Evolutionary conservation across 108 stramenopile genomes (phyloP).

Genomic region (Skeletonema tropicum): DNA sequence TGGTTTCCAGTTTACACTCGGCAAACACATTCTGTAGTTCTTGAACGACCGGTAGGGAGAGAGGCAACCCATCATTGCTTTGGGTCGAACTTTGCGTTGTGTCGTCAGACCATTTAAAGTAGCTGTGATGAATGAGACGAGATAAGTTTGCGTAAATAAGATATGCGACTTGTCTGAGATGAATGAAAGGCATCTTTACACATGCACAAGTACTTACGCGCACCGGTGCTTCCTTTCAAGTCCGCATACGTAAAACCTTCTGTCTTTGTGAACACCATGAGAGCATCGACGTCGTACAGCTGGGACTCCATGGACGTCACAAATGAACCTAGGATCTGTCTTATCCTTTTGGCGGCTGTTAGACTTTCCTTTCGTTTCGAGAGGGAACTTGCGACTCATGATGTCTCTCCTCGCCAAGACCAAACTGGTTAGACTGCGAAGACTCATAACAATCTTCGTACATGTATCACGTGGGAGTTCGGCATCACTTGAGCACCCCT

Average conservation of each 20-base stretch:
- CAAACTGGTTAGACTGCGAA: slow-evolving; percentile 36
- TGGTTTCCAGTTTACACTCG: slow-evolving; percentile 18
- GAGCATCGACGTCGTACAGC: slow-evolving; percentile 74
- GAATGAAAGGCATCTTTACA: not conserved
- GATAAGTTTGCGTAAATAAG: not conserved
- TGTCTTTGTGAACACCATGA: slow-evolving; percentile 71
- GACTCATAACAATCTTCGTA: slow-evolving; percentile 25
- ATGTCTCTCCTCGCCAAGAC: slow-evolving; percentile 34
- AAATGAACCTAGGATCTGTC: slow-evolving; percentile 66
- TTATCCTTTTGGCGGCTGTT: slow-evolving; percentile 39
- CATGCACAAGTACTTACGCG: slow-evolving; percentile 62
- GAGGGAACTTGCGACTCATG: slow-evolving; percentile 8
- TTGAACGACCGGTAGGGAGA: slow-evolving; percentile 23
- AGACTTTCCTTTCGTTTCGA: slow-evolving; percentile 17
- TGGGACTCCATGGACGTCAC: slow-evolving; percentile 69
- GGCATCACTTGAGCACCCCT: slow-evolving; percentile 13
- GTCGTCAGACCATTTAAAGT: slow-evolving; percentile 9
- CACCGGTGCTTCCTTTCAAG: slow-evolving; percentile 69
- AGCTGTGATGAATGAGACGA: not conserved
- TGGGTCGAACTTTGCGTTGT: not conserved
- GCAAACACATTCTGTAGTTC: slow-evolving; percentile 32
- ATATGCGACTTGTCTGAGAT: not conserved
- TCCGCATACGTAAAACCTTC: slow-evolving; percentile 87
- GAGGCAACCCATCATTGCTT: not conserved
- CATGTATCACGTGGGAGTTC: slow-evolving; percentile 1